Evolutionary conservation across 495 filamentous ascomycete species (phyloP).

Genomic region (Penicillium paradoxum): DNA sequence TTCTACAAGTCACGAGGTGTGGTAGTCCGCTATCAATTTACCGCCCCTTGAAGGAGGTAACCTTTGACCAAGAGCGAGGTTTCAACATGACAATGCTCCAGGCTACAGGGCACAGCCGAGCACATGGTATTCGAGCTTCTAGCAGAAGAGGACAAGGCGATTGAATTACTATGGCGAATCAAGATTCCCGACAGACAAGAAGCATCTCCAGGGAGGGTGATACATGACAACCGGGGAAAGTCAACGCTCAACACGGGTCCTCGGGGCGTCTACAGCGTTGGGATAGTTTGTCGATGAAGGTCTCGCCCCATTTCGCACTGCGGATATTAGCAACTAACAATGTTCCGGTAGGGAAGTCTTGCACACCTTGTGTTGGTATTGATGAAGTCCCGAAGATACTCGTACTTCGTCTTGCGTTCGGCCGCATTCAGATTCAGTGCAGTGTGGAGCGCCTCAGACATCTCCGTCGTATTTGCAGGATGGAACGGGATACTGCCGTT

Average conservation of each 20-base stretch:
- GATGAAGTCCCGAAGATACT: constrained; percentile 77
- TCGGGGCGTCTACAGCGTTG: constrained; percentile 10
- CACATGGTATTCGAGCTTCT: too few species aligned
- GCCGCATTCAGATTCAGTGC: constrained; percentile 80
- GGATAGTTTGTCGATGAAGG: constrained; percentile 30
- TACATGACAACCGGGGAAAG: neutral
- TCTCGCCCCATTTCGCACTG: constrained; percentile 37
- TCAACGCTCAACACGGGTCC: constrained; percentile 5
- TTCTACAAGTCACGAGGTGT: too few species aligned
- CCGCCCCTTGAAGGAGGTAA: too few species aligned
- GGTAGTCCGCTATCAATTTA: too few species aligned
- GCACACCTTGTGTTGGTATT: constrained; percentile 74
- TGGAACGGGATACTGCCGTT: constrained; percentile 85
- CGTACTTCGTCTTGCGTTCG: constrained; percentile 69
- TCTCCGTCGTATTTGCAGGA: constrained; percentile 84
- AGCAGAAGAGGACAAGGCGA: too few species aligned
- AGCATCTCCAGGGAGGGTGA: too few species aligned
- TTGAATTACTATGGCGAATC: too few species aligned
- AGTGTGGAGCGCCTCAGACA: constrained; percentile 78
- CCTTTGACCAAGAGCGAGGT: too few species aligned
- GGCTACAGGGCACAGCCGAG: too few species aligned
- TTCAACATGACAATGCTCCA: too few species aligned
- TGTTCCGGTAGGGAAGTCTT: neutral
- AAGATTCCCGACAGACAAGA: too few species aligned
- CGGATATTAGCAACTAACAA: constrained; percentile 1